These are phyloP conservation scores for Ceratocystis harringtonii DNA, from an alignment of 2,329 filamentous ascomycete species.

Conservation along the genomic window DNA sequence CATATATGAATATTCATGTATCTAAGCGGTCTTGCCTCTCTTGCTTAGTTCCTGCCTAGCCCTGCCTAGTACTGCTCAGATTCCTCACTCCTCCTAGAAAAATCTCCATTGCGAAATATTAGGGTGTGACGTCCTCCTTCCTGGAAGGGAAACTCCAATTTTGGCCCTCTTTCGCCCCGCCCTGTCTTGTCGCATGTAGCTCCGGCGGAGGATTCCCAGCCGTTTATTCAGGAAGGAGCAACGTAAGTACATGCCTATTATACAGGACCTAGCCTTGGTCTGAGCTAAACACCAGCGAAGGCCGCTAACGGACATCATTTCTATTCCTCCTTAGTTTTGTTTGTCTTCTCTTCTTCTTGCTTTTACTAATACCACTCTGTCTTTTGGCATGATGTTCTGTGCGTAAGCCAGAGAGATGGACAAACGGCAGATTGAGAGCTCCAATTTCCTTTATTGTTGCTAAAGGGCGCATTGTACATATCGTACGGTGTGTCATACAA, in stretches of 20 bases:
- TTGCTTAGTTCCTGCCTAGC: too few species aligned
- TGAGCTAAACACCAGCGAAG: neutral
- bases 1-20: conserved; percentile 6
- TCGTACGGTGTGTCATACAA: neutral
- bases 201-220: conserved; percentile 1
- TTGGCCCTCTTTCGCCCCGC: neutral
- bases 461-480: neutral
- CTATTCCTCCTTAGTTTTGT: neutral
- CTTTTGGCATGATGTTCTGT: neutral
- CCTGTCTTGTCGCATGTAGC: neutral
- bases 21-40: neutral
- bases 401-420: neutral
- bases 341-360: neutral
- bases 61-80: neutral
- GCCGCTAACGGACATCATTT: conserved; percentile 3
- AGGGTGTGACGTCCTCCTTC: conserved; percentile 3
- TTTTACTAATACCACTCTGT: neutral
- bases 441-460: too few species aligned
- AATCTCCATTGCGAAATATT: neutral
- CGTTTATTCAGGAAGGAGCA: conserved; percentile 1
- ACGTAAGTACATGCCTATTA: neutral
- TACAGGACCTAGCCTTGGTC: neutral
- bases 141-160: neutral
- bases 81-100: neutral
- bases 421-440: neutral